Conservation (phyloP, 75 land plant species). For the Selaginella tamariscina region DNA sequence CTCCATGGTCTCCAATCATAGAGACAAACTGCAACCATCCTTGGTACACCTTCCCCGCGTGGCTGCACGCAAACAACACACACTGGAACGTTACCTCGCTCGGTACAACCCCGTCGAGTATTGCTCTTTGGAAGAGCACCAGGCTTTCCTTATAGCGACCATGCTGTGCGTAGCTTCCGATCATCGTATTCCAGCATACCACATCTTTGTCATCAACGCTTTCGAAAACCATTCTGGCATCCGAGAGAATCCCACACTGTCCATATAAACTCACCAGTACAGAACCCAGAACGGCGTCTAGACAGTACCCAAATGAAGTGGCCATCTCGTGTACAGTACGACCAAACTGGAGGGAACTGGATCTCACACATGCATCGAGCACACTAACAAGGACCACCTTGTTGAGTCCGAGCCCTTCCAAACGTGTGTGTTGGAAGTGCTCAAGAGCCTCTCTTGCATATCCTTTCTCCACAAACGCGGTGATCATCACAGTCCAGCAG, state of each 20-base stretch:
- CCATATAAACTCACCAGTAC: neutral
- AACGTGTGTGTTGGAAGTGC: neutral
- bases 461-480: neutral
- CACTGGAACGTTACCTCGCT: neutral
- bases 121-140: neutral
- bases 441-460: neutral
- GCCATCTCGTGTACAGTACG: neutral
- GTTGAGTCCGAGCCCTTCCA: neutral
- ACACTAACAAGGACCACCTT: neutral
- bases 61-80: neutral
- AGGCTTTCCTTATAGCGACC: neutral
- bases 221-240: neutral
- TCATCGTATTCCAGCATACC: conserved; percentile 7
- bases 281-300: neutral
- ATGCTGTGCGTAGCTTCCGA: conserved; percentile 7
- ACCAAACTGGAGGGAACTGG: neutral
- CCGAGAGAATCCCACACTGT: neutral
- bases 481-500: neutral
- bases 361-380: neutral
- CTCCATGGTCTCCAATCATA: neutral
- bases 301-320: neutral
- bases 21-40: neutral
- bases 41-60: neutral
- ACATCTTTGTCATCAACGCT: neutral
- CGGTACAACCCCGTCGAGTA: neutral